Conservation (phyloP, 495 filamentous ascomycete genomes). For the Penicillium salamii region DNA sequence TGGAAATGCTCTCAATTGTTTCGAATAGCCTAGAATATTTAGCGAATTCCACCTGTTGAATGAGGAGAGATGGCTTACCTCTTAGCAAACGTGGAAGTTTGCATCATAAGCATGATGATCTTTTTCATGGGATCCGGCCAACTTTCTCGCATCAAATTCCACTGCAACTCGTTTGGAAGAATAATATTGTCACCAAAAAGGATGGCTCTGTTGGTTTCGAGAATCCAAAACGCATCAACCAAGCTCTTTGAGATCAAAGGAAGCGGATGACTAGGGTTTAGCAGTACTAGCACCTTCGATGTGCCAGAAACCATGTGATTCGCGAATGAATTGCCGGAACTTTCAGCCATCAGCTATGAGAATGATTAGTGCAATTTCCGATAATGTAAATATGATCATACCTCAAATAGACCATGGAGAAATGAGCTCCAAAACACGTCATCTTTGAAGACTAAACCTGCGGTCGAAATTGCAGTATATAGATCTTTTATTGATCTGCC, state of each 20-base stretch:
- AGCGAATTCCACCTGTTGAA: not conserved
- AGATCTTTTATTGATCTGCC: slow-evolving; percentile 4
- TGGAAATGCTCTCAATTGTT: not conserved
- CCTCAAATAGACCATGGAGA: slow-evolving; percentile 5
- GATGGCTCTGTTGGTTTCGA: slow-evolving; percentile 4
- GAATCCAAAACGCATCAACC: slow-evolving; percentile 5
- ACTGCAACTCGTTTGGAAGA: not conserved
- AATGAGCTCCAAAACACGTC: slow-evolving; percentile 4
- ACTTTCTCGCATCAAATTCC: not conserved
- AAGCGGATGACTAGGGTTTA: not conserved
- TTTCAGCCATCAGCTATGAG: slow-evolving; percentile 3
- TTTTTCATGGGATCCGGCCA: slow-evolving; percentile 3
- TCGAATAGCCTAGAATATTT: slow-evolving; percentile 1
- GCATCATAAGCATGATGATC: not conserved
- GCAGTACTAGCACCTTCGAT: not conserved
- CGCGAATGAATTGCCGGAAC: slow-evolving; percentile 1
- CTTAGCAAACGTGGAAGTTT: slow-evolving; percentile 4
- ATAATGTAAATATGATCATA: not conserved
- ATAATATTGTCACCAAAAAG: slow-evolving; percentile 1
- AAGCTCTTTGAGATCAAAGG: not conserved
- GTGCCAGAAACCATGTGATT: slow-evolving; percentile 3
- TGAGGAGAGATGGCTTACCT: not conserved
- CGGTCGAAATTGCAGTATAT: slow-evolving; percentile 1
- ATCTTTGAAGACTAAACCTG: not conserved
- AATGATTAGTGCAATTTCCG: not conserved